phyloP scores from a whole-genome alignment of 164 flowering plant genomes.

The Macadamia tetraphylla region DNA sequence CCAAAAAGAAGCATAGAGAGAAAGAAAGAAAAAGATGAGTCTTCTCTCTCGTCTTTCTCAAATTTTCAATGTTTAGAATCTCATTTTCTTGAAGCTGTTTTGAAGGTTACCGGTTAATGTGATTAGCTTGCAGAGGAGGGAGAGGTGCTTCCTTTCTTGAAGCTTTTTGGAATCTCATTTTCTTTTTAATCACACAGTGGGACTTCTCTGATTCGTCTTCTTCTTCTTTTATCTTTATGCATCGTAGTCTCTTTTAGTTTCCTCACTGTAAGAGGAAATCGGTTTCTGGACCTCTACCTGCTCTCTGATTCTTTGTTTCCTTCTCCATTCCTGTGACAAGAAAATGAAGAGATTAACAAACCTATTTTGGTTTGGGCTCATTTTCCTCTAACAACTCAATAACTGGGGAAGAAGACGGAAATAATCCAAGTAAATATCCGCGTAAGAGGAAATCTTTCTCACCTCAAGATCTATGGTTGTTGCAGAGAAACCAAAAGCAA shows the following conservation, averaged over 20 bases:
- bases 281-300: conserved; percentile 23
- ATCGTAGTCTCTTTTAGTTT: conserved; percentile 44
- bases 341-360: not conserved
- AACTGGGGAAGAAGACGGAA: not conserved
- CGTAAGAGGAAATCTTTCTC: not conserved
- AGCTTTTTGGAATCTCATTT: conserved; percentile 25
- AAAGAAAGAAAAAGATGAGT: conserved; percentile 7
- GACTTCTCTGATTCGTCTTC: conserved; percentile 24
- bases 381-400: not conserved
- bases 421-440: not conserved
- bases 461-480: conserved; percentile 24
- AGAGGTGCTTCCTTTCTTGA: conserved; percentile 22
- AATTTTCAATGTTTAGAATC: conserved; percentile 19
- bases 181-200: conserved; percentile 23
- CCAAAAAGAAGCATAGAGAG: too few species aligned
- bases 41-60: conserved; percentile 2
- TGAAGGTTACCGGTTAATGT: conserved; percentile 5
- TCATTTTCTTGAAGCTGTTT: not conserved
- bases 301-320: conserved; percentile 20
- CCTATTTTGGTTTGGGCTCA: not conserved
- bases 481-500: conserved; percentile 3
- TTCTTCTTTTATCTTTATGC: conserved; percentile 36
- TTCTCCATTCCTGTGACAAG: conserved; percentile 27
- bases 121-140: conserved; percentile 15
- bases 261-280: conserved; percentile 68